Conservation (phyloP, 768 basidiomycete species). For the Termitomyces sp. region DNA sequence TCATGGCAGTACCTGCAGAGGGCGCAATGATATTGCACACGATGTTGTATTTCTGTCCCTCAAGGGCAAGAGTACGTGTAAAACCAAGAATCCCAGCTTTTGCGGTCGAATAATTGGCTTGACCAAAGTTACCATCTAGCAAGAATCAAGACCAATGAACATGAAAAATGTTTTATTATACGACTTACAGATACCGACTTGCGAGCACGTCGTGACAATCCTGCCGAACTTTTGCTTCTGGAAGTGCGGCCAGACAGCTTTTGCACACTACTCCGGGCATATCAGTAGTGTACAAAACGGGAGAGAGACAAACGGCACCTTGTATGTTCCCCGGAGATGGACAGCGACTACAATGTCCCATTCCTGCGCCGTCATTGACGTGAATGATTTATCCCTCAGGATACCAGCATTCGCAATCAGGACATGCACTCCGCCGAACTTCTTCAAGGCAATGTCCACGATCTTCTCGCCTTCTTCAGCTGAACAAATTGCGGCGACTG, state of each 20-base stretch:
- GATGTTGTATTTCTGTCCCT: slow-evolving; percentile 90
- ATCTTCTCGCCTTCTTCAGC: slow-evolving; percentile 90
- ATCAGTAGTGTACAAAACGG: background rate
- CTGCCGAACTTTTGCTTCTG: slow-evolving; percentile 95
- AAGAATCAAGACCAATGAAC: background rate
- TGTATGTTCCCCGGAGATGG: slow-evolving; percentile 88
- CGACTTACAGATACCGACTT: slow-evolving; percentile 83
- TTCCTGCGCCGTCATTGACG: slow-evolving; percentile 82
- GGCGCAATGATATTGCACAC: slow-evolving; percentile 85
- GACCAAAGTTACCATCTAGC: slow-evolving; percentile 90
- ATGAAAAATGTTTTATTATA: background rate
- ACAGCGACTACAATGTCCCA: slow-evolving; percentile 92
- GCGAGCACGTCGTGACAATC: slow-evolving; percentile 90
- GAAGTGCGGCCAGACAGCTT: slow-evolving; percentile 96
- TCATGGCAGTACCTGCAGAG: slow-evolving; percentile 89
- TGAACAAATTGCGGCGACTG: slow-evolving; percentile 74
- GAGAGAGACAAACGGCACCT: slow-evolving; percentile 39
- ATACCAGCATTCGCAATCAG: slow-evolving; percentile 94
- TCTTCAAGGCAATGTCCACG: slow-evolving; percentile 79
- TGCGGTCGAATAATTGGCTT: slow-evolving; percentile 92
- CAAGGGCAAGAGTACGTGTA: slow-evolving; percentile 85
- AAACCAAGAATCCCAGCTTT: slow-evolving; percentile 90
- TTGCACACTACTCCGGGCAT: slow-evolving; percentile 56
- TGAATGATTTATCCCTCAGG: slow-evolving; percentile 89
- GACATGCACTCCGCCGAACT: slow-evolving; percentile 84